phyloP scores from a whole-genome alignment of 2,329 filamentous ascomycete species.

The Ceratocystis harringtonii region DNA sequence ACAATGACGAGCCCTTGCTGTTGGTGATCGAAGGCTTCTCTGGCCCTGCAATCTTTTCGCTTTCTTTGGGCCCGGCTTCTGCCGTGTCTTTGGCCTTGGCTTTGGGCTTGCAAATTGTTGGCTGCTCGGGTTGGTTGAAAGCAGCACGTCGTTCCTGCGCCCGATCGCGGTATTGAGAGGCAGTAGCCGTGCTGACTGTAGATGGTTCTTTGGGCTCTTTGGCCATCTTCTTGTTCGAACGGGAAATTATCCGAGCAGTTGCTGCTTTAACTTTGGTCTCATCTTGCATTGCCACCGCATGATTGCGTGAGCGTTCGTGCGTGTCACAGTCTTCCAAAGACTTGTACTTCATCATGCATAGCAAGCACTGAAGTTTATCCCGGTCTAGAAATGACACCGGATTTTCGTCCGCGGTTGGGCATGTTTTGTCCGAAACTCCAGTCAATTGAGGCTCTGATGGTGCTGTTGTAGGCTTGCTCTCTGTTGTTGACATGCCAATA shows the following conservation, averaged over 20 bases:
- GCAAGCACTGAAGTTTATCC: slow-evolving; percentile 32
- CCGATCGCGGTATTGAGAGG: slow-evolving; percentile 44
- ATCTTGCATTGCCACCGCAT: slow-evolving; percentile 28
- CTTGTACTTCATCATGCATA: slow-evolving; percentile 35
- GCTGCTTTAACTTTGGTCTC: slow-evolving; percentile 36
- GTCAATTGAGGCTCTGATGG: not conserved
- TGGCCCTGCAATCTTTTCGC: not conserved
- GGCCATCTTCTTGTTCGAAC: slow-evolving; percentile 20
- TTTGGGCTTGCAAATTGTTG: slow-evolving; percentile 22
- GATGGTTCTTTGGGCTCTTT: slow-evolving; percentile 19
- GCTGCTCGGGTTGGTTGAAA: slow-evolving; percentile 46
- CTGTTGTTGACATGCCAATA: not conserved
- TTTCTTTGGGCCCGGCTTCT: slow-evolving; percentile 25
- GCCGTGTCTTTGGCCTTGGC: slow-evolving; percentile 7
- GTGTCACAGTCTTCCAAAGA: slow-evolving; percentile 29
- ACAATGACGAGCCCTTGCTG: slow-evolving; percentile 48
- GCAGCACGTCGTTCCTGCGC: slow-evolving; percentile 51
- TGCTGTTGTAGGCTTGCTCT: not conserved
- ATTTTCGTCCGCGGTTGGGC: slow-evolving; percentile 4
- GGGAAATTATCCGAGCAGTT: slow-evolving; percentile 26
- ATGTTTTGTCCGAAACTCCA: not conserved
- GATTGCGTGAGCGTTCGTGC: slow-evolving; percentile 31
- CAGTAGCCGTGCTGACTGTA: slow-evolving; percentile 15
- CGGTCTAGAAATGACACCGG: slow-evolving; percentile 43
- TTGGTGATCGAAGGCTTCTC: slow-evolving; percentile 22